Evolutionary conservation across 1,284 basidiomycete genomes (phyloP).

Genomic region (Acaromyces ingoldii): DNA sequence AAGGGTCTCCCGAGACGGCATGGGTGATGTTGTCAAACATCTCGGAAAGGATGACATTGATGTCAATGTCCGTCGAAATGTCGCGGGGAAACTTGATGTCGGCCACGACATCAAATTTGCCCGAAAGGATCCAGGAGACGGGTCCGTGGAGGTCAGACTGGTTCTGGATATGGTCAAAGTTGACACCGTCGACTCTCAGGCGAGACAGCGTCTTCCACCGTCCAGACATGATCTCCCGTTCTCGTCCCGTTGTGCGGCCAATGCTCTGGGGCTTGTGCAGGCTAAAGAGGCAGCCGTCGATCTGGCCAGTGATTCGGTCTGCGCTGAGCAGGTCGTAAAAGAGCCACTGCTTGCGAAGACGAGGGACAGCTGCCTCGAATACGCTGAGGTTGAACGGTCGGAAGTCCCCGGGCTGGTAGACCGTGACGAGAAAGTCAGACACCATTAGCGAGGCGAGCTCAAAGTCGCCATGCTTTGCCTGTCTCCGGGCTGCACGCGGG

Average conservation of each 20-base stretch:
- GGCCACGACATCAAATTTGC: constrained; percentile 91
- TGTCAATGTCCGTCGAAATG: constrained; percentile 69
- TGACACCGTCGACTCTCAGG: constrained; percentile 91
- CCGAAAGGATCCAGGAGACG: constrained; percentile 92
- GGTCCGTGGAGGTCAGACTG: constrained; percentile 70
- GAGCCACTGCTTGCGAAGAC: constrained; percentile 86
- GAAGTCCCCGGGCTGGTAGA: constrained; percentile 89
- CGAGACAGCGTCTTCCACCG: constrained; percentile 88
- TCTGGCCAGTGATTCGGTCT: constrained; percentile 91
- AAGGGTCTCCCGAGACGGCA: constrained; percentile 36
- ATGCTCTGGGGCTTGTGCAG: constrained; percentile 95
- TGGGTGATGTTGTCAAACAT: constrained; percentile 73
- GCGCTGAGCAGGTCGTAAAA: constrained; percentile 80
- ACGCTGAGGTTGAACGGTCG: constrained; percentile 85
- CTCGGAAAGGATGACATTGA: constrained; percentile 72
- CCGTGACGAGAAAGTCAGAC: constrained; percentile 87
- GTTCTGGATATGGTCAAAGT: constrained; percentile 90
- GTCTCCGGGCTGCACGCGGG: constrained; percentile 74
- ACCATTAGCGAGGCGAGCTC: constrained; percentile 82
- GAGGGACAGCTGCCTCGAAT: constrained; percentile 82
- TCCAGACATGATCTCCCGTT: constrained; percentile 58
- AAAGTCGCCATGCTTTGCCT: constrained; percentile 75
- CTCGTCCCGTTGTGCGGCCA: constrained; percentile 74
- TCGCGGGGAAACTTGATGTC: constrained; percentile 95
- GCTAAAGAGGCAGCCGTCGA: constrained; percentile 96